Percentiles rank a stretch among this genome's conserved stretches.
phyloP scores from a whole-genome alignment of 2,329 filamentous ascomycete species.

The Hypoxylon sp. region DNA sequence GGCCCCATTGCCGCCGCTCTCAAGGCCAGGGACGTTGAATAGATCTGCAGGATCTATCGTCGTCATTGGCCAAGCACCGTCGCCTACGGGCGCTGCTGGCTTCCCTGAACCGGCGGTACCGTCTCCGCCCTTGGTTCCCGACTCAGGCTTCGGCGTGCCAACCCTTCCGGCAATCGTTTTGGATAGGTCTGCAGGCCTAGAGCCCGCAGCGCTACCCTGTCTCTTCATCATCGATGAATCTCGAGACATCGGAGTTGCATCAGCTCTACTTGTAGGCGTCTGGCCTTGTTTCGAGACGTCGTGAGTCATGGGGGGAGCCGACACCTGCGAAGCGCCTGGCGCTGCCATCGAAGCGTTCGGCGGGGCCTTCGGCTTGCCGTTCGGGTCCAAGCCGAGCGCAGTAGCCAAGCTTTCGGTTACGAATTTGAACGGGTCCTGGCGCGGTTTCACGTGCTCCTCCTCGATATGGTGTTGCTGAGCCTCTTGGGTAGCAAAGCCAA shows the following conservation, averaged over 20 bases:
- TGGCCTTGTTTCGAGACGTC: conserved; percentile 63
- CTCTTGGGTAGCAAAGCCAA: conserved; percentile 68
- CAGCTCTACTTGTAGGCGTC: conserved; percentile 58
- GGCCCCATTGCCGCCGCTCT: conserved; percentile 60
- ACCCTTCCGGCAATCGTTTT: conserved; percentile 46
- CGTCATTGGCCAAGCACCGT: conserved; percentile 55
- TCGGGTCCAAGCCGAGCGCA: conserved; percentile 64
- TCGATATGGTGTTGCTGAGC: conserved; percentile 65
- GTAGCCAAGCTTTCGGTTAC: conserved; percentile 63
- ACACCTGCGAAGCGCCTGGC: conserved; percentile 41
- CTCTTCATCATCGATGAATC: conserved; percentile 67
- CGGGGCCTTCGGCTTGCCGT: conserved; percentile 60
- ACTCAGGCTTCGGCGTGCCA: conserved; percentile 44
- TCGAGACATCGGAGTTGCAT: conserved; percentile 65
- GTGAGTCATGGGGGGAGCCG: conserved; percentile 56
- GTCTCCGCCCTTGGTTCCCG: conserved; percentile 45
- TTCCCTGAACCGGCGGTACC: conserved; percentile 38
- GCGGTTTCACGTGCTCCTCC: conserved; percentile 71
- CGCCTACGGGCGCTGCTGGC: conserved; percentile 25
- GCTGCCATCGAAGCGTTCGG: conserved; percentile 55
- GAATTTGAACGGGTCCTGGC: conserved; percentile 68
- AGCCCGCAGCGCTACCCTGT: conserved; percentile 61
- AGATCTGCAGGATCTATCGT: conserved; percentile 68
- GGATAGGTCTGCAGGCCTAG: conserved; percentile 55
- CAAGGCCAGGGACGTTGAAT: conserved; percentile 58